Conservation (phyloP, 768 basidiomycete genomes). For the Leccinellum luteum region DNA sequence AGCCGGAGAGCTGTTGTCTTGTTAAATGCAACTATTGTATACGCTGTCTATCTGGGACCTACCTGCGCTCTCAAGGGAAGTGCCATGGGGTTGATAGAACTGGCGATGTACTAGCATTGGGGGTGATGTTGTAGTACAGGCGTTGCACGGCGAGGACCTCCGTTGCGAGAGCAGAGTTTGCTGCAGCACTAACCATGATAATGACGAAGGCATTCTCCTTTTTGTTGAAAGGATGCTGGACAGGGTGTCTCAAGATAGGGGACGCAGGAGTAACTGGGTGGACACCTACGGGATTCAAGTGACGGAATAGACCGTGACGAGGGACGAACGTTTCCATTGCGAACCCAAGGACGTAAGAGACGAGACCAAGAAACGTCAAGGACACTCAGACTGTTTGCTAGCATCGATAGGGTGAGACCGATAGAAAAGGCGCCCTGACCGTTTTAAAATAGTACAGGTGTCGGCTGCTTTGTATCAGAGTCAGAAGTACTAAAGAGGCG, state of each 20-base stretch:
- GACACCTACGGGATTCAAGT: conserved; percentile 45
- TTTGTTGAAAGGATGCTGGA: conserved; percentile 54
- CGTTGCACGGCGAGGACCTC: conserved; percentile 55
- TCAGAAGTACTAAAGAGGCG: neutral
- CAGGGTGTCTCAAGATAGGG: neutral
- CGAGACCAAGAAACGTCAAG: conserved; percentile 50
- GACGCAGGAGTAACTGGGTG: neutral
- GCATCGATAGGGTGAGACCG: neutral
- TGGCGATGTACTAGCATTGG: conserved; percentile 32
- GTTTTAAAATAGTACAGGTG: conserved; percentile 63
- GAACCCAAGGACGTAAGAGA: conserved; percentile 50
- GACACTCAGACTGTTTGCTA: conserved; percentile 54
- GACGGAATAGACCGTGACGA: conserved; percentile 41
- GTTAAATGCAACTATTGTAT: neutral
- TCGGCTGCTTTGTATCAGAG: conserved; percentile 36
- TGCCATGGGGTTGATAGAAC: conserved; percentile 43
- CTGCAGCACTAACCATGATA: conserved; percentile 55
- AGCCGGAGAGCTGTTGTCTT: conserved; percentile 37
- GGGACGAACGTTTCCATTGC: conserved; percentile 46
- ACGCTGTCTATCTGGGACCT: neutral
- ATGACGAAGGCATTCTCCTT: conserved; percentile 58
- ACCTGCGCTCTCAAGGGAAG: conserved; percentile 55
- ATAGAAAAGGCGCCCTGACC: conserved; percentile 22
- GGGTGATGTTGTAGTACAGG: conserved; percentile 50
- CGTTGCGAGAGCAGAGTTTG: conserved; percentile 51